Evolutionary conservation across 768 basidiomycete genomes (phyloP), one percentile per base, ranked within the genome.

Genomic region (Trametes punicea): DNA sequence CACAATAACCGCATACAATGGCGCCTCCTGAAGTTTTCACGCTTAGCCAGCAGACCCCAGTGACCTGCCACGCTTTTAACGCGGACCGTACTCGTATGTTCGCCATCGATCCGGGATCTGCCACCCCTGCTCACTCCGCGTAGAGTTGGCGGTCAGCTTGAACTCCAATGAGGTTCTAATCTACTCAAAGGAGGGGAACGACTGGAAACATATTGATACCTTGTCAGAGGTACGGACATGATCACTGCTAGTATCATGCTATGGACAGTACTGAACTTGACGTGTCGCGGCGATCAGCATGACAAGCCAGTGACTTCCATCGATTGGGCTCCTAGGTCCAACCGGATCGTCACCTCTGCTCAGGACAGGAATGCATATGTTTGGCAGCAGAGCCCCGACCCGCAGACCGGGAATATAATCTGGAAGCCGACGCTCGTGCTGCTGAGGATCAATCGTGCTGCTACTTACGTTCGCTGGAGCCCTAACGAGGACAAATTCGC

Each of bases 321-420:
- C 70, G 95, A 98, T 70, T 99, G 97, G 97, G 97, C 95, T 11
- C 94, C 95, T 16, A 82, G 83, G 63, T 93, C 97, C 44, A 98
- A 98, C 74, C 88, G 92, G 41, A 96, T 99, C 73, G 96, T 99
- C 23, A 98, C 97, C 11, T 92, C 93, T 64, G 96, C 95, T n/a
- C 96, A 99, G 70, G 97, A 99, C 69, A 79, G 97, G 51, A 99
- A 99, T 69, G 96, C 97, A 33, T 99, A 99, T 67, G 97, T 99
- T 29, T 99, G 97, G 97, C 87, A 92, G 51, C 85, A 89, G 68
- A 82, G 81, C 8, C 77, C 81, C 26, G 89, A 94, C 64, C 77
- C 85, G 1, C 75, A 79, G 55, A 88, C 90, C 0, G 91, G 91
- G 6, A 80, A 76, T 41, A 68, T 79, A 48, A 66, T 81, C 51